phyloP scores from a whole-genome alignment of 2,329 filamentous ascomycete species.

The Blastomyces gilchristii region DNA sequence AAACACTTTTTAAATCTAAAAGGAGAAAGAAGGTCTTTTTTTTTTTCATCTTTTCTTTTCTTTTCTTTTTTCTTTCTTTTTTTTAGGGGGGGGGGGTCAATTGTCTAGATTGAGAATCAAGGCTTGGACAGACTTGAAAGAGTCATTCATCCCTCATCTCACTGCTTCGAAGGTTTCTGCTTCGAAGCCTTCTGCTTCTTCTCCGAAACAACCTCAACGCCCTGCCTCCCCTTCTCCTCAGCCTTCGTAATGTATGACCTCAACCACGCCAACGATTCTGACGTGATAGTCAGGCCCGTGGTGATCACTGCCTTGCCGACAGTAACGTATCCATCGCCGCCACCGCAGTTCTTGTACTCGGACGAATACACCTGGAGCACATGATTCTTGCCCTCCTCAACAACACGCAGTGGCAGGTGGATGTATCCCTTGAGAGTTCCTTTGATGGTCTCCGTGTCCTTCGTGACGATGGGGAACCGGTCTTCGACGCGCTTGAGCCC shows the following conservation, averaged over 20 bases:
- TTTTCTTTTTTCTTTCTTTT: too few species aligned
- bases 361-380: conserved; percentile 33
- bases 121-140: too few species aligned
- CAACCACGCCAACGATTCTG: conserved; percentile 55
- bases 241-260: background rate
- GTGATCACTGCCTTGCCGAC: conserved; percentile 59
- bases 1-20: background rate
- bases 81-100: too few species aligned
- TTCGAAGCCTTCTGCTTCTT: background rate
- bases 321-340: conserved; percentile 50
- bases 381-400: conserved; percentile 44
- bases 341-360: conserved; percentile 40
- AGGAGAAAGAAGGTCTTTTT: background rate
- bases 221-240: background rate
- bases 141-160: background rate
- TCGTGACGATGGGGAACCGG: conserved; percentile 62
- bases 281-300: conserved; percentile 56
- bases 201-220: background rate
- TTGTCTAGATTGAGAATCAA: background rate
- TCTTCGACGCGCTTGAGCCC: conserved; percentile 58
- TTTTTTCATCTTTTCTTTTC: background rate
- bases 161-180: background rate
- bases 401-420: conserved; percentile 53
- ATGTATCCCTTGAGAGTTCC: conserved; percentile 52
- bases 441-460: conserved; percentile 61